Evolutionary conservation across 257 asterid species (phyloP).

Genomic region (Solanum lignicaule): DNA sequence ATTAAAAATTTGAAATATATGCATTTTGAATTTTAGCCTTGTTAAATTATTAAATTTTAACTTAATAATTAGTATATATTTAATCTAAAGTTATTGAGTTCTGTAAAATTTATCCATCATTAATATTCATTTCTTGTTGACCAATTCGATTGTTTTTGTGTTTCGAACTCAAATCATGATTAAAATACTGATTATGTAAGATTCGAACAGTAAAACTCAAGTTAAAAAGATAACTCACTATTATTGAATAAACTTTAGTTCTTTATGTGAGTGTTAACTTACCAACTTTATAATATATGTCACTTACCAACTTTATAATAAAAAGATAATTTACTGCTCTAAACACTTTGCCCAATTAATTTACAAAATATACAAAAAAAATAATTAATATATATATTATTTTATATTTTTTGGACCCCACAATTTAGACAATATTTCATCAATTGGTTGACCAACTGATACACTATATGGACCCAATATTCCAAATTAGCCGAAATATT

Average conservation of each 20-base stretch:
- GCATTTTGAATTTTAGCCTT: neutral
- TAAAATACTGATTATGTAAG: neutral
- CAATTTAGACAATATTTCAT: neutral
- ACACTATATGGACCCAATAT: neutral
- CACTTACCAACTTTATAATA: neutral
- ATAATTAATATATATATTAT: too few relatives aligned
- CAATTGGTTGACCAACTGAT: neutral
- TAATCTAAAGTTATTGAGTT: neutral
- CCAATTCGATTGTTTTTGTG: neutral
- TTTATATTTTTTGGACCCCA: neutral
- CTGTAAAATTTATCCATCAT: neutral
- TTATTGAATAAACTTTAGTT: neutral
- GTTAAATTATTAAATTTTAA: neutral
- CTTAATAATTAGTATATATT: neutral
- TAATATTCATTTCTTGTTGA: neutral
- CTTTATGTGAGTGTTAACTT: neutral
- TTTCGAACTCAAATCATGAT: neutral
- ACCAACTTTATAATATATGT: neutral
- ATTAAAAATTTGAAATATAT: neutral
- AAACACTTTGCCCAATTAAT: neutral
- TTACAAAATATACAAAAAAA: too few relatives aligned
- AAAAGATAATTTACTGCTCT: neutral
- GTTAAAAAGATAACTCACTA: neutral
- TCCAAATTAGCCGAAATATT: neutral
- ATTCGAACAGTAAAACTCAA: rapidly evolving